Conservation (phyloP, 108 stramenopile species). For the Cyclotella choctawhatcheeana region DNA sequence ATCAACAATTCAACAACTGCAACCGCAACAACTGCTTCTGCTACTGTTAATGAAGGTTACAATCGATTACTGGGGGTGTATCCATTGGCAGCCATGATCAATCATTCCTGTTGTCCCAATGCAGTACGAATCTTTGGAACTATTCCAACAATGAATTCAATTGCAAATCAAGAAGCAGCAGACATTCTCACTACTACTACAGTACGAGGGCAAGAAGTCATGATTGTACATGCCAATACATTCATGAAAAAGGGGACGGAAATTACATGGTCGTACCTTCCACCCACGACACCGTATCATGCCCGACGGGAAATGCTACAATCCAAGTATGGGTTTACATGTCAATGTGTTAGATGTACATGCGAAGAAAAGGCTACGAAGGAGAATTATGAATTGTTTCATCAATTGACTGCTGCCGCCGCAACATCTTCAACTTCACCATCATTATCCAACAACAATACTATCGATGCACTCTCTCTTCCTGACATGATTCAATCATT, state of each 20-base stretch:
- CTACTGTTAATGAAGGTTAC: no score
- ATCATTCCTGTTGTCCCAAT: slow-evolving; percentile 81
- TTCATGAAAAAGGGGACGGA: slow-evolving; percentile 62
- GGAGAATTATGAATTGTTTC: no score
- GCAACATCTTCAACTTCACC: no score
- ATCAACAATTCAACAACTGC: background rate
- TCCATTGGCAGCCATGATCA: slow-evolving; percentile 86
- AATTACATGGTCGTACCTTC: slow-evolving; percentile 81
- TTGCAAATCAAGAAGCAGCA: no score
- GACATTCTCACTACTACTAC: background rate
- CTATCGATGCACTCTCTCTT: background rate
- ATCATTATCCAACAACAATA: no score
- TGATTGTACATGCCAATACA: slow-evolving; percentile 72
- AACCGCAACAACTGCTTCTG: slow-evolving; percentile 13
- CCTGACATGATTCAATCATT: slow-evolving; percentile 17
- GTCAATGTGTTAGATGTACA: slow-evolving; percentile 64
- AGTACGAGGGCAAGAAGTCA: slow-evolving; percentile 48
- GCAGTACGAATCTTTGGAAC: slow-evolving; percentile 70
- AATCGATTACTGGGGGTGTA: slow-evolving; percentile 69
- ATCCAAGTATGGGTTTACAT: slow-evolving; percentile 64
- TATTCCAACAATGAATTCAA: slow-evolving; percentile 23
- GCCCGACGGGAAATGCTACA: slow-evolving; percentile 47
- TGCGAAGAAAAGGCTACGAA: slow-evolving; percentile 37
- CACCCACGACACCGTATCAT: slow-evolving; percentile 57
- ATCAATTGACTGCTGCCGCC: no score